phyloP scores from a whole-genome alignment of 139 green algal species.

The Chlorella ohadii region DNA sequence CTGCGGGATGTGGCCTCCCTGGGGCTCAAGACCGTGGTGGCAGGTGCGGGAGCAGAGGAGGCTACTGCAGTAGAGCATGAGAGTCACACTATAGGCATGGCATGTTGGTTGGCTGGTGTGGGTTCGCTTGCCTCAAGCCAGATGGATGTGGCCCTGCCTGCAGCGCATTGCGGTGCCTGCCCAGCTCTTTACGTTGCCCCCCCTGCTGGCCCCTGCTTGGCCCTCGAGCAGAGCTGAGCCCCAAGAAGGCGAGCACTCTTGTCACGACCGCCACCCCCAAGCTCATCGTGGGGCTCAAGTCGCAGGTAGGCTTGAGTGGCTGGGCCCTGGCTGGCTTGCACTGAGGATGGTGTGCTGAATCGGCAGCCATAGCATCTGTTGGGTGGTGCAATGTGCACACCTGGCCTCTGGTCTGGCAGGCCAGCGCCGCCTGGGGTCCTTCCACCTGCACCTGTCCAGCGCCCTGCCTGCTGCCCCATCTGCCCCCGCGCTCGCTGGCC shows the following conservation, averaged over 20 bases:
- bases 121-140: too few relatives aligned
- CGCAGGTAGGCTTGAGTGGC: too few relatives aligned
- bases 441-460: background rate
- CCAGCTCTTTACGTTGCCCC: background rate
- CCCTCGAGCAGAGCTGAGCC: conserved; percentile 20
- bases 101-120: too few relatives aligned
- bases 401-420: too few relatives aligned
- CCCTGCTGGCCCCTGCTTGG: background rate
- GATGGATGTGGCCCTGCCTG: too few relatives aligned
- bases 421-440: background rate
- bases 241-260: conserved; percentile 17
- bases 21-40: conserved; percentile 81
- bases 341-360: too few relatives aligned
- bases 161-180: too few relatives aligned
- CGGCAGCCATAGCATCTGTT: too few relatives aligned
- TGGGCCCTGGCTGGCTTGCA: too few relatives aligned
- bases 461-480: background rate
- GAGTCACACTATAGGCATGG: too few relatives aligned
- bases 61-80: background rate
- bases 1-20: conserved; percentile 84
- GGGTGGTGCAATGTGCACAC: too few relatives aligned
- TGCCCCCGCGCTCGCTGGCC: background rate
- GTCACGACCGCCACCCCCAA: conserved; percentile 24
- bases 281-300: conserved; percentile 52
- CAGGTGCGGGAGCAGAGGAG: background rate